A percentile compares a stretch with the other conserved stretches of the same genome.
phyloP scores from a whole-genome alignment of 2,329 filamentous ascomycete species.

The Colletotrichum caudatum region DNA sequence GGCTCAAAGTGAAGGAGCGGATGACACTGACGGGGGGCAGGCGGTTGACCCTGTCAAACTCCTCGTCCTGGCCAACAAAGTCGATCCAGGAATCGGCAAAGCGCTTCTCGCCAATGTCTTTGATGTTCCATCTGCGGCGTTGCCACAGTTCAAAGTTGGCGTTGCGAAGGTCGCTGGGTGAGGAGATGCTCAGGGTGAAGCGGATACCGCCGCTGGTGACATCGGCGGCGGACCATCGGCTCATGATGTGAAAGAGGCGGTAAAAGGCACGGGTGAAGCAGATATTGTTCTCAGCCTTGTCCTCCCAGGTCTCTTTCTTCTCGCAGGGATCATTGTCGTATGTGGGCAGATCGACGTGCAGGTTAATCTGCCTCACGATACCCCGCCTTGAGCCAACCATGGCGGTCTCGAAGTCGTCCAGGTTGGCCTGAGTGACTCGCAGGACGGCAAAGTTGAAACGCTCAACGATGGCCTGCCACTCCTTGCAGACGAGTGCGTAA shows the following conservation, averaged over 20 bases:
- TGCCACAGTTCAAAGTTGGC: constrained; percentile 42
- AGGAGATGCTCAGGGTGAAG: constrained; percentile 40
- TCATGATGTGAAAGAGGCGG: constrained; percentile 45
- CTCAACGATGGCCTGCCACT: constrained; percentile 47
- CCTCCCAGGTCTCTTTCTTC: constrained; percentile 44
- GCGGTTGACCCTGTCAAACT: constrained; percentile 34
- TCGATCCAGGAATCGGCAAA: constrained; percentile 43
- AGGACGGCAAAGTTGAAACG: constrained; percentile 44
- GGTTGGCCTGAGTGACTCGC: constrained; percentile 39
- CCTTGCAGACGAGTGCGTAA: constrained; percentile 46
- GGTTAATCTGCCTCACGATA: constrained; percentile 43
- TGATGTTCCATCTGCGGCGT: constrained; percentile 41
- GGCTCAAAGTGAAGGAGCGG: constrained; percentile 41
- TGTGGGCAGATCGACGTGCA: constrained; percentile 44
- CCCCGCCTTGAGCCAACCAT: constrained; percentile 43
- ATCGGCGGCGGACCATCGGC: constrained; percentile 43
- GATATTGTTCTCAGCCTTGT: constrained; percentile 46
- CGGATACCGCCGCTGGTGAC: constrained; percentile 37
- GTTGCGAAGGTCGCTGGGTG: constrained; percentile 44
- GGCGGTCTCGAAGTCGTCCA: constrained; percentile 43
- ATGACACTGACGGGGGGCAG: constrained; percentile 43
- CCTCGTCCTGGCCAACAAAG: constrained; percentile 42
- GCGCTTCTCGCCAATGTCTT: constrained; percentile 44
- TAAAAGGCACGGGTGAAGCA: constrained; percentile 45
- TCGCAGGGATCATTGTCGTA: constrained; percentile 43